A percentile compares a stretch with the other conserved stretches of the same genome.
These are phyloP conservation scores for Diaporthe ilicicola DNA, from an alignment of 2,329 filamentous ascomycete species.

Conservation along the genomic window DNA sequence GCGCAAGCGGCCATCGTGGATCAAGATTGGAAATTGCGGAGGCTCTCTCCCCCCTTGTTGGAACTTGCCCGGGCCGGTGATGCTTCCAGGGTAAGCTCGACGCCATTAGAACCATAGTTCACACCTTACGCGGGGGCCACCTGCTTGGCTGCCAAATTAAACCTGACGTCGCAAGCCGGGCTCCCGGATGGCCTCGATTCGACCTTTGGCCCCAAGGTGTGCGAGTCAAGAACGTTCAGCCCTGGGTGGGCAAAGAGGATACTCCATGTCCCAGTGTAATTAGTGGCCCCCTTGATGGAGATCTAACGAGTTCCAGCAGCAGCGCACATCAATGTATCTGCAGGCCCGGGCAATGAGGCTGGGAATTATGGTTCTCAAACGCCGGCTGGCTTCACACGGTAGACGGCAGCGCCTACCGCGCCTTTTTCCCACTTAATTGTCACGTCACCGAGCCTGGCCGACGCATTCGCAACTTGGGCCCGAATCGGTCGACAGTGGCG, in stretches of 20 bases:
- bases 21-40: background rate
- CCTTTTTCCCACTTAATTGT: background rate
- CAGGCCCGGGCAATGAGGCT: background rate
- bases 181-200: conserved; percentile 7
- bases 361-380: background rate
- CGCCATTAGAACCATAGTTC: background rate
- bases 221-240: conserved; percentile 10
- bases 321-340: background rate
- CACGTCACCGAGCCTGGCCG: background rate
- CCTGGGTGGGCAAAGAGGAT: background rate
- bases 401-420: background rate
- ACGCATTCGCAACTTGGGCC: conserved; percentile 8
- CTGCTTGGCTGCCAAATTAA: background rate
- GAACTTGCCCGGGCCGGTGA: background rate
- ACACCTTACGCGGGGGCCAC: conserved; percentile 6
- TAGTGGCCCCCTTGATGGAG: background rate
- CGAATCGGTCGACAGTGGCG: conserved; percentile 1
- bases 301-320: background rate
- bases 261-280: background rate
- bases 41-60: background rate
- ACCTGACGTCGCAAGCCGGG: conserved; percentile 1
- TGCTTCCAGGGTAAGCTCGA: conserved; percentile 6
- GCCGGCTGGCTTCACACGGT: no score
- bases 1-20: background rate
- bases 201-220: background rate